phyloP scores from a whole-genome alignment of 2,329 filamentous ascomycete species.

The Penicillium verrucosum region DNA sequence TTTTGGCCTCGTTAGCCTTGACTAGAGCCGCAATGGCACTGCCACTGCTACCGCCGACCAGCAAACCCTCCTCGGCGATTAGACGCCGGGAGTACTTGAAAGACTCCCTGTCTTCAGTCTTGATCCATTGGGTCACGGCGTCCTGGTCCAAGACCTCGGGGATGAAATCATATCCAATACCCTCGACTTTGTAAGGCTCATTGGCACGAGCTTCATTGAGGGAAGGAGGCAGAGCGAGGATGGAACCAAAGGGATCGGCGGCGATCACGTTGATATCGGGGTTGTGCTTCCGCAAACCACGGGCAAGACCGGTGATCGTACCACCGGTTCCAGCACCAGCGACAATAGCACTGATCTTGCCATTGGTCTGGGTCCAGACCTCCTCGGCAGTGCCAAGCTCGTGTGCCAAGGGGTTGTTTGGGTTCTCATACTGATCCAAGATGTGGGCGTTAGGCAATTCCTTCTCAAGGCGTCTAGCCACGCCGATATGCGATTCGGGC shows the following conservation, averaged over 20 bases:
- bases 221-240: slow-evolving; percentile 74
- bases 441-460: slow-evolving; percentile 97
- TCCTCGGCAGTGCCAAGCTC: slow-evolving; percentile 93
- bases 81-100: slow-evolving; percentile 86
- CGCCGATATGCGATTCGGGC: slow-evolving; percentile 95
- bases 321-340: slow-evolving; percentile 80
- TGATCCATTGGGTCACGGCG: slow-evolving; percentile 91
- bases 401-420: slow-evolving; percentile 88
- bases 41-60: slow-evolving; percentile 90
- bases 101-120: slow-evolving; percentile 89
- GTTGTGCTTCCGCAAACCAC: slow-evolving; percentile 84
- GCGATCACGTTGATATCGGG: slow-evolving; percentile 81
- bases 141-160: slow-evolving; percentile 84
- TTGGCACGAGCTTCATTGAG: slow-evolving; percentile 80
- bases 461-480: slow-evolving; percentile 83
- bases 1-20: slow-evolving; percentile 70
- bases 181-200: slow-evolving; percentile 93
- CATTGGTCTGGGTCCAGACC: slow-evolving; percentile 87
- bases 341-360: slow-evolving; percentile 76
- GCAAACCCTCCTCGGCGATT: slow-evolving; percentile 88
- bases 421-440: slow-evolving; percentile 90
- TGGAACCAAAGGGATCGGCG: slow-evolving; percentile 88
- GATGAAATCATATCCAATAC: slow-evolving; percentile 97
- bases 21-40: slow-evolving; percentile 83
- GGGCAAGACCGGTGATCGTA: slow-evolving; percentile 85